Evolutionary conservation across 2,329 filamentous ascomycete genomes (phyloP).

Genomic region (Rasamsonia emersonii): DNA sequence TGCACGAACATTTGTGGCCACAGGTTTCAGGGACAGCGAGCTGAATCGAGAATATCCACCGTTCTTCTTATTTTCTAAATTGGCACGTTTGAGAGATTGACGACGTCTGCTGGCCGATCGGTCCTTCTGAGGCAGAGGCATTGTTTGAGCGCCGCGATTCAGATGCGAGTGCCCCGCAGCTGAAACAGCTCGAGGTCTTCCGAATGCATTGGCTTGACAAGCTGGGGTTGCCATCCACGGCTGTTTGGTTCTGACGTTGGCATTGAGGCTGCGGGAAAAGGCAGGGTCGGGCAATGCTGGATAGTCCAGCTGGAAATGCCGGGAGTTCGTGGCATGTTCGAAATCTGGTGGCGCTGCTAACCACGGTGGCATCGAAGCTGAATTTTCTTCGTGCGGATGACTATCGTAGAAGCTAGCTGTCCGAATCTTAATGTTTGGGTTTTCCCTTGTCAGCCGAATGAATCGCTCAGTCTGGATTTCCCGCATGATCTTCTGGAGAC

Average conservation of each 20-base stretch:
- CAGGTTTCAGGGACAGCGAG: constrained; percentile 7
- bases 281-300: too few relatives aligned
- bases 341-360: too few relatives aligned
- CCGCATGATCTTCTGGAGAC: constrained; percentile 19
- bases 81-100: background rate
- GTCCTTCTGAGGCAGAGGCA: constrained; percentile 5
- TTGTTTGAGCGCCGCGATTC: constrained; percentile 1
- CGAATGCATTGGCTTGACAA: too few relatives aligned
- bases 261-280: too few relatives aligned
- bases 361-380: too few relatives aligned
- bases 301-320: too few relatives aligned
- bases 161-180: too few relatives aligned
- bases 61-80: background rate
- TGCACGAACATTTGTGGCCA: constrained; percentile 11
- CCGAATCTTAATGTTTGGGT: constrained; percentile 10
- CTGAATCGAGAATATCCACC: constrained; percentile 6
- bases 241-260: too few relatives aligned
- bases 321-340: too few relatives aligned
- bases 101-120: constrained; percentile 1
- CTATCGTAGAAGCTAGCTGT: constrained; percentile 12
- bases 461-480: constrained; percentile 18
- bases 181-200: too few relatives aligned
- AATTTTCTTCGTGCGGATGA: too few relatives aligned
- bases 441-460: constrained; percentile 9
- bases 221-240: too few relatives aligned